These are phyloP conservation scores for Ormosia emarginata DNA, from an alignment of 306 rosid genomes.

Conservation along the genomic window DNA sequence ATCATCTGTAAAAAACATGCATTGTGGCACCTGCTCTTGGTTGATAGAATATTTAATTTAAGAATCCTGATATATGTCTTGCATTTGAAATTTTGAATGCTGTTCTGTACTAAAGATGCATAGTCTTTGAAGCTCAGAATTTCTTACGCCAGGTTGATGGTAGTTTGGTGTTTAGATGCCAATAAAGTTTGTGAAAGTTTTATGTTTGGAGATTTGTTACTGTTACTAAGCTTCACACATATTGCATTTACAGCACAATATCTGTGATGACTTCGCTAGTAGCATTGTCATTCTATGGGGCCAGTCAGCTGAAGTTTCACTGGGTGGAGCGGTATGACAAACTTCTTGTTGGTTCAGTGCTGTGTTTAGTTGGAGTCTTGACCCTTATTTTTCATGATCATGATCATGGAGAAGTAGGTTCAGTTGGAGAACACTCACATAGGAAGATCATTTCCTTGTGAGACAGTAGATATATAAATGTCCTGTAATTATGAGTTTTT, in stretches of 20 bases:
- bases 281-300: conserved; percentile 93
- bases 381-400: conserved; percentile 77
- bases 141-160: background rate
- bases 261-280: conserved; percentile 97
- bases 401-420: conserved; percentile 51
- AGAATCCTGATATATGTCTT: background rate
- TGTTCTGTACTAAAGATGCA: conserved; percentile 1
- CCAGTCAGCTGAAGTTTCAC: conserved; percentile 93
- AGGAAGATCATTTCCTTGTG: conserved; percentile 61
- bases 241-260: conserved; percentile 73
- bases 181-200: conserved; percentile 10
- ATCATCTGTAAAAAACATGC: no score
- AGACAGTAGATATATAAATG: conserved; percentile 8
- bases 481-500: conserved; percentile 13
- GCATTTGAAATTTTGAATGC: background rate
- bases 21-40: no score
- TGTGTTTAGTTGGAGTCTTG: conserved; percentile 81
- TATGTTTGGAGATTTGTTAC: conserved; percentile 5
- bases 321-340: conserved; percentile 98
- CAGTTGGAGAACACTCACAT: conserved; percentile 57
- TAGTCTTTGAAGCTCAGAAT: background rate
- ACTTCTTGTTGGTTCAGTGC: conserved; percentile 87
- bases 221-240: background rate
- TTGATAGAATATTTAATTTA: background rate
- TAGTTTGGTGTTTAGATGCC: conserved; percentile 20